Conservation (phyloP, 2,329 filamentous ascomycete species). For the Drechslerella coelobrocha region DNA sequence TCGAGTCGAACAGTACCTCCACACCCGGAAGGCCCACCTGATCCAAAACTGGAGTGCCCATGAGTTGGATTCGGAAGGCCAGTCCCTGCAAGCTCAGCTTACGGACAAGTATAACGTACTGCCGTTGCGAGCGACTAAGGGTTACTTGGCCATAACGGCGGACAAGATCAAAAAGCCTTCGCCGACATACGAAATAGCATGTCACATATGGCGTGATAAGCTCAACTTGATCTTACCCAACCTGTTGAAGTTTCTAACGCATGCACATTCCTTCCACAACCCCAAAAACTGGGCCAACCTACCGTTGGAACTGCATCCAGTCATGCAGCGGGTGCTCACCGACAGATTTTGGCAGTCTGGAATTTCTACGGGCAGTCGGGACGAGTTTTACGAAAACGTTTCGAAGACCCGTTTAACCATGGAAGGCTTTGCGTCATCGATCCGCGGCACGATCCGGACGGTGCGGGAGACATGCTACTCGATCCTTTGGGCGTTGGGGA, state of each 20-base stretch:
- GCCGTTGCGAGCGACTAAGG: constrained; percentile 85
- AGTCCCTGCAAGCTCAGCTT: constrained; percentile 77
- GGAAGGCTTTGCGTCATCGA: constrained; percentile 91
- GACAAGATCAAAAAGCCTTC: constrained; percentile 82
- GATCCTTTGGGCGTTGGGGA: constrained; percentile 90
- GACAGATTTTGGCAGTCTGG: constrained; percentile 98
- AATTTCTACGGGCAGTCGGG: constrained; percentile 92
- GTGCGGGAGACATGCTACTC: constrained; percentile 94
- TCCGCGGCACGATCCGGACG: constrained; percentile 84
- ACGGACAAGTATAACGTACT: constrained; percentile 76
- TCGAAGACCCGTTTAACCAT: constrained; percentile 85
- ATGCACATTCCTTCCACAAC: constrained; percentile 91
- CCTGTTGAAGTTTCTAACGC: constrained; percentile 81
- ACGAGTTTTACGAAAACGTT: constrained; percentile 94
- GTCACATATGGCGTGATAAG: constrained; percentile 81
- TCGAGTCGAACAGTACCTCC: constrained; percentile 80
- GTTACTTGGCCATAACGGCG: constrained; percentile 87
- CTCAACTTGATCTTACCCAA: constrained; percentile 84
- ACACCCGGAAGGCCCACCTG: constrained; percentile 73
- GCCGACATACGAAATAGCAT: constrained; percentile 75
- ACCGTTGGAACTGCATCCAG: constrained; percentile 74
- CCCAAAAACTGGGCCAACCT: constrained; percentile 80
- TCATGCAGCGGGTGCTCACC: constrained; percentile 83
- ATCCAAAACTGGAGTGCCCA: constrained; percentile 83
- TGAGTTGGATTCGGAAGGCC: constrained; percentile 78